Conservation (phyloP, 495 filamentous ascomycete genomes). For the Xylaria sp. region DNA sequence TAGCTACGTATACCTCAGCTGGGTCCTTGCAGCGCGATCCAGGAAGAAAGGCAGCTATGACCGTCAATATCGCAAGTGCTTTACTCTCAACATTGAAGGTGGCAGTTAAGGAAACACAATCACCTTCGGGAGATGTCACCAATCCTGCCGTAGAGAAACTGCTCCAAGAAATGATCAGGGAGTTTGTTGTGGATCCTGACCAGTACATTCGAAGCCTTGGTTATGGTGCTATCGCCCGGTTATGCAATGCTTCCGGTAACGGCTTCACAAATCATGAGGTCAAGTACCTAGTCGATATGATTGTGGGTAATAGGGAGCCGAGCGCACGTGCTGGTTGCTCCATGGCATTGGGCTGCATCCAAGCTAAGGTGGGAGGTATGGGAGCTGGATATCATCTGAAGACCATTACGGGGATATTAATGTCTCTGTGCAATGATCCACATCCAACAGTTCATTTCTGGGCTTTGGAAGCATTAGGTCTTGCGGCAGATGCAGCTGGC, state of each 20-base stretch:
- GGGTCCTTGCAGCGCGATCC: conserved; percentile 82
- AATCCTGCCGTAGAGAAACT: conserved; percentile 81
- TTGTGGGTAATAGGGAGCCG: conserved; percentile 91
- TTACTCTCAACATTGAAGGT: conserved; percentile 83
- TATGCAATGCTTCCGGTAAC: conserved; percentile 90
- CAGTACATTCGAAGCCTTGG: conserved; percentile 85
- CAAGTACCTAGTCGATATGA: conserved; percentile 89
- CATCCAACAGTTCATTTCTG: conserved; percentile 96
- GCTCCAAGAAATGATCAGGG: conserved; percentile 82
- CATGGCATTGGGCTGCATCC: conserved; percentile 90
- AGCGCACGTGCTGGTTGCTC: conserved; percentile 93
- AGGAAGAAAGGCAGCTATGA: conserved; percentile 86
- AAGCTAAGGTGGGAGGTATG: conserved; percentile 96
- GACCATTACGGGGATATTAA: conserved; percentile 90
- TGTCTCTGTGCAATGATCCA: conserved; percentile 96
- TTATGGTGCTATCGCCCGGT: conserved; percentile 84
- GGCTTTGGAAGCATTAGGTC: conserved; percentile 86
- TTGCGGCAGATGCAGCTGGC: conserved; percentile 90
- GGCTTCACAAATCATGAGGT: conserved; percentile 87
- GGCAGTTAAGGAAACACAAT: conserved; percentile 77
- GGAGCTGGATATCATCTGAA: conserved; percentile 97
- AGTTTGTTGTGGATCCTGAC: conserved; percentile 81
- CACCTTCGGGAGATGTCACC: conserved; percentile 74
- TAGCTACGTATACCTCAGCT: conserved; percentile 84
- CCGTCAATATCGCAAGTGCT: conserved; percentile 86